Conservation (phyloP, 306 rosid species). For the Trifolium repens region DNA sequence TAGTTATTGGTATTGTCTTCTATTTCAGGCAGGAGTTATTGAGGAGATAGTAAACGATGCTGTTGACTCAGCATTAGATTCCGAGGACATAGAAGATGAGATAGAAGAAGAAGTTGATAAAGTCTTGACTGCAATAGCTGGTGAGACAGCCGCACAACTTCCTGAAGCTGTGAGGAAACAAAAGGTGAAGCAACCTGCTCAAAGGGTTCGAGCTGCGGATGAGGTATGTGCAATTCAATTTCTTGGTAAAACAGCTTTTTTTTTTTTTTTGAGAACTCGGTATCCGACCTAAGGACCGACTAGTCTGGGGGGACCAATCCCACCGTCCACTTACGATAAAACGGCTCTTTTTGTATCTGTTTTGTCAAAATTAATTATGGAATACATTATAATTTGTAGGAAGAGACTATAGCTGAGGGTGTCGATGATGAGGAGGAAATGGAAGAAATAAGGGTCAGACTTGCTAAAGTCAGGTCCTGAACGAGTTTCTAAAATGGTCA, state of each 20-base stretch:
- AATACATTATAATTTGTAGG: conserved; percentile 46
- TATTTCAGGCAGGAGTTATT: conserved; percentile 85
- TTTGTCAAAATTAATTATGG: conserved; percentile 20
- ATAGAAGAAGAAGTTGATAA: conserved; percentile 98
- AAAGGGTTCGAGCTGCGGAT: conserved; percentile 40
- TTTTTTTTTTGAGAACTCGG: no score
- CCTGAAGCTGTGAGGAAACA: conserved; percentile 89
- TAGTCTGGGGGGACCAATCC: no score
- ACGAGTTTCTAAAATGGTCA: conserved; percentile 10
- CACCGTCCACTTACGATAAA: no score
- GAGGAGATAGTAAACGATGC: conserved; percentile 90
- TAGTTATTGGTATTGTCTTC: conserved; percentile 19
- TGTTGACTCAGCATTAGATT: conserved; percentile 81
- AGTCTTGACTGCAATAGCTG: conserved; percentile 86
- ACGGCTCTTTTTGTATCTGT: conserved; percentile 8
- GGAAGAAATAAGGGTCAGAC: conserved; percentile 77
- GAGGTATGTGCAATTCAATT: conserved; percentile 52
- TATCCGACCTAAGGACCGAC: no score
- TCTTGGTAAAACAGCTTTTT: conserved; percentile 1
- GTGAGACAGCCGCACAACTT: conserved; percentile 95
- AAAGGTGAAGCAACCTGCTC: conserved; percentile 69
- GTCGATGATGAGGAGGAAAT: conserved; percentile 71
- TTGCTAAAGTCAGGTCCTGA: conserved; percentile 77
- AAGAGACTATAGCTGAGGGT: conserved; percentile 67
- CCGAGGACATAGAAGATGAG: conserved; percentile 95